These are phyloP conservation scores for Termitomyces sp. DNA, from an alignment of 768 basidiomycete species.

Conservation along the genomic window DNA sequence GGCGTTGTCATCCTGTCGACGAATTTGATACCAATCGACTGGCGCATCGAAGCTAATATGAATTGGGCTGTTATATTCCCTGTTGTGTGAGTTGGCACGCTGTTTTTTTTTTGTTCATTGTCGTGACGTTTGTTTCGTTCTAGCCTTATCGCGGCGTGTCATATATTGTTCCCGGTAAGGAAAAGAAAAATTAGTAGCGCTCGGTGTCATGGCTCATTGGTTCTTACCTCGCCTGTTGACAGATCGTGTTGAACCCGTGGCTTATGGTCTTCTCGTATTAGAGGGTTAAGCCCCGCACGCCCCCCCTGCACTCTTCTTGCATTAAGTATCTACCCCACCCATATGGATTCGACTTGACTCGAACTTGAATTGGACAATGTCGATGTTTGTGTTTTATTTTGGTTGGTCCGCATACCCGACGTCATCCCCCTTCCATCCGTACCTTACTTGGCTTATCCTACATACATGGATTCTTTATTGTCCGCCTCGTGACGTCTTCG, in stretches of 20 bases:
- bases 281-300: background rate
- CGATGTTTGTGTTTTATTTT: background rate
- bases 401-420: background rate
- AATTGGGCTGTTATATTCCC: slow-evolving; percentile 78
- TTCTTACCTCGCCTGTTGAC: background rate
- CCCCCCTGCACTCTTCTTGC: no score
- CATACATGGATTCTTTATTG: no score
- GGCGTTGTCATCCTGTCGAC: slow-evolving; percentile 51
- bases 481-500: no score
- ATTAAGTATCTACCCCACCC: no score
- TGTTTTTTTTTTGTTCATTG: no score
- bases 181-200: background rate
- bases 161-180: slow-evolving; percentile 67
- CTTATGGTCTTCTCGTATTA: slow-evolving; percentile 66
- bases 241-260: slow-evolving; percentile 45
- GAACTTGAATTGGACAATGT: background rate
- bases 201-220: slow-evolving; percentile 1
- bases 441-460: no score
- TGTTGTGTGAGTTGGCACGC: slow-evolving; percentile 33
- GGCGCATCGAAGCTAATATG: slow-evolving; percentile 43
- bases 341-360: background rate
- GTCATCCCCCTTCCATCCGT: no score
- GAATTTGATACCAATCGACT: slow-evolving; percentile 44
- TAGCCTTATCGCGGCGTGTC: slow-evolving; percentile 58
- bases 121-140: slow-evolving; percentile 9